Conservation (phyloP, 345 rosid species). For the Mallotus nudiflorus region DNA sequence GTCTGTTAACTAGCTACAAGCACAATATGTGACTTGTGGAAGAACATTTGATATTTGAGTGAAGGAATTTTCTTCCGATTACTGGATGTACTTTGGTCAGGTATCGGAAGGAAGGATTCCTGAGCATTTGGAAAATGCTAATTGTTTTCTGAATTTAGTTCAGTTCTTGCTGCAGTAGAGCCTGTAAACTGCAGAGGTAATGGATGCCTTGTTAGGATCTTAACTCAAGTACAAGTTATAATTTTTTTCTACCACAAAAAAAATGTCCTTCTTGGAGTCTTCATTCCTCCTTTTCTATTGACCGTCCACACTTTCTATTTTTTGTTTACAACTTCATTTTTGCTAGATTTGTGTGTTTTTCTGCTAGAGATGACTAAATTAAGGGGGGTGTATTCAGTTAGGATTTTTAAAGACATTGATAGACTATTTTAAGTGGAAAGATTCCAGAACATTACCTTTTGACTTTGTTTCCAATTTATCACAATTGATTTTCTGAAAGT, state of each 20-base stretch:
- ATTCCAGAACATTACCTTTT: not conserved
- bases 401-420: no score
- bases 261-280: not conserved
- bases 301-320: not conserved
- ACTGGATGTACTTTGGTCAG: not conserved
- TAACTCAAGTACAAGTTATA: not conserved
- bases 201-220: not conserved
- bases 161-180: not conserved
- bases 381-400: no score
- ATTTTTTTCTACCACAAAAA: not conserved
- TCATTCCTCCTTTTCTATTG: not conserved
- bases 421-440: no score
- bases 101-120: not conserved
- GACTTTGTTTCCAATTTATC: slow-evolving; percentile 2
- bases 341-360: no score
- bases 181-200: not conserved
- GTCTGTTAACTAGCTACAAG: not conserved
- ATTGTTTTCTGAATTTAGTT: not conserved
- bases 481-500: not conserved
- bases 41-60: slow-evolving; percentile 1
- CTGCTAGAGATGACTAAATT: not conserved
- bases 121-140: not conserved
- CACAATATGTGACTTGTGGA: not conserved
- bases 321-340: not conserved
- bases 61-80: not conserved